Evolutionary conservation across 345 rosid genomes (phyloP).

Genomic region (Aquilaria malaccensis): DNA sequence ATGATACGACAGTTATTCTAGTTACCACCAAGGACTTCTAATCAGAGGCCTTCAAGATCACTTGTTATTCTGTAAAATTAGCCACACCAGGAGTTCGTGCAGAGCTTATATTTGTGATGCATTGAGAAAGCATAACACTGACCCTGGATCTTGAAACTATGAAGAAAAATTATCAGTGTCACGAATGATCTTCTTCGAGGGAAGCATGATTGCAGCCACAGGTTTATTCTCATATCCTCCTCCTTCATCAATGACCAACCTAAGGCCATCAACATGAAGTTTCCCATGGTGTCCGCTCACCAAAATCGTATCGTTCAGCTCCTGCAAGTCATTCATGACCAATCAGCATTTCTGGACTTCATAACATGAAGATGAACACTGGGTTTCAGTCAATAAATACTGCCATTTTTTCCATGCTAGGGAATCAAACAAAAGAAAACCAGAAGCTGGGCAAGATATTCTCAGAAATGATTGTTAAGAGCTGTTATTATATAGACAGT

Average conservation of each 20-base stretch:
- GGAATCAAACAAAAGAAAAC: background rate
- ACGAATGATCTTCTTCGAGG: conserved; percentile 56
- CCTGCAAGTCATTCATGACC: conserved; percentile 22
- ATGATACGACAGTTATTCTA: too few species aligned
- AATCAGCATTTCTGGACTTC: conserved; percentile 15
- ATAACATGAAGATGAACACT: background rate
- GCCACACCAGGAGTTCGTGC: too few species aligned
- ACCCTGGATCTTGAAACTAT: conserved; percentile 10
- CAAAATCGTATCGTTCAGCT: conserved; percentile 44
- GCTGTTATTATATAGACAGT: conserved; percentile 1
- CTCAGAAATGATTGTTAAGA: background rate
- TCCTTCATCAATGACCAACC: conserved; percentile 82
- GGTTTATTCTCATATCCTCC: conserved; percentile 67
- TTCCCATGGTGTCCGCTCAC: conserved; percentile 84
- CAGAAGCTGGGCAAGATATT: background rate
- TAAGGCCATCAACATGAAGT: conserved; percentile 68
- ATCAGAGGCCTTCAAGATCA: too few species aligned
- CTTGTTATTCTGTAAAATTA: too few species aligned
- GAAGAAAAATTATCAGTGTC: conserved; percentile 34
- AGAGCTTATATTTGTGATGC: too few species aligned
- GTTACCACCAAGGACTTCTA: too few species aligned
- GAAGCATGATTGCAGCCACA: conserved; percentile 74
- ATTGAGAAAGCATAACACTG: background rate
- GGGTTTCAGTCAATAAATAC: background rate
- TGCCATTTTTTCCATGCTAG: background rate